These are phyloP conservation scores for Pseudonitzschia multistriata DNA, from an alignment of 108 stramenopile species.

Conservation along the genomic window DNA sequence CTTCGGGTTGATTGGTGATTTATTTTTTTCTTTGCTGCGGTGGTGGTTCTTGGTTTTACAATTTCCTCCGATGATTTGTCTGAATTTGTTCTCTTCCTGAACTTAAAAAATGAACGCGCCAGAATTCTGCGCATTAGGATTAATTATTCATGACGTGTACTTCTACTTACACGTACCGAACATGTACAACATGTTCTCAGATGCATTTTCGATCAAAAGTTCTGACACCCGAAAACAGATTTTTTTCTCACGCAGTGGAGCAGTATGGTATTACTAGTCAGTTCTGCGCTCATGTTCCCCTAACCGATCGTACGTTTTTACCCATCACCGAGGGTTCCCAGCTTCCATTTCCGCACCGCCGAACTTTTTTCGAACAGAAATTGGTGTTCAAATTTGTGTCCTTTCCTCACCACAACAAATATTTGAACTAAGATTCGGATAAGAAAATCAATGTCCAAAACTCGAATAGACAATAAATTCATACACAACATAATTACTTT, in stretches of 20 bases:
- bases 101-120: background rate
- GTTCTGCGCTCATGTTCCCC: no score
- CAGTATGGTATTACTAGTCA: no score
- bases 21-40: background rate
- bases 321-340: background rate
- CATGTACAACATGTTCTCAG: background rate
- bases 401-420: no score
- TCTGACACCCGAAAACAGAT: conserved; percentile 4
- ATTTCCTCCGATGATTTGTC: conserved; percentile 4
- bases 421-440: no score
- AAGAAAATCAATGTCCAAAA: no score
- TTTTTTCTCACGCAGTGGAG: background rate
- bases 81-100: conserved; percentile 10
- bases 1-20: background rate
- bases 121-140: background rate
- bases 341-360: no score
- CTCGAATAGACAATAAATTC: no score
- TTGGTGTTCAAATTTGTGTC: no score
- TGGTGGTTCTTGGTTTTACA: background rate
- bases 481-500: no score
- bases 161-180: background rate
- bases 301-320: background rate
- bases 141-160: background rate
- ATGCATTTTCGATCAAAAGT: background rate
- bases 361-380: no score